Evolutionary conservation across 1,139 yeast genomes (phyloP).

Genomic region (Barnettozyma hawaiiensis): DNA sequence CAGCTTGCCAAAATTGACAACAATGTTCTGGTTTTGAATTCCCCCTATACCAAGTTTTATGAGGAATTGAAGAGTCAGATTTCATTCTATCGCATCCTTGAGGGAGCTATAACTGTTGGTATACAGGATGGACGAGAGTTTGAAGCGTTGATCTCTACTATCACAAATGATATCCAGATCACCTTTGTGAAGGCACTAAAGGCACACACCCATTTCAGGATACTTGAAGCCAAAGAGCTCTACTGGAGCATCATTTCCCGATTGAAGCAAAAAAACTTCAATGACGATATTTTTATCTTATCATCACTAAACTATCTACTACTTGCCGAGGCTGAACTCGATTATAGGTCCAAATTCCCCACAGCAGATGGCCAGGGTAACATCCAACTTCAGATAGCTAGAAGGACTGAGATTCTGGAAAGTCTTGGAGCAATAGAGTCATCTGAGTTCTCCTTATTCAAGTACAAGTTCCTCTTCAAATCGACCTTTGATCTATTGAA

Average conservation of each 20-base stretch:
- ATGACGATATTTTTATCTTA: conserved; percentile 16
- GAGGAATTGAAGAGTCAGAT: conserved; percentile 7
- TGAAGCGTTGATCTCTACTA: background rate
- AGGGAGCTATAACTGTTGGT: conserved; percentile 13
- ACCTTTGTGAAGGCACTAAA: conserved; percentile 8
- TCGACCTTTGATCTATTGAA: conserved; percentile 11
- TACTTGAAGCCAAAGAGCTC: conserved; percentile 6
- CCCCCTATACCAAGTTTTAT: background rate
- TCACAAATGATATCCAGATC: background rate
- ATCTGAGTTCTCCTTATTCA: conserved; percentile 5
- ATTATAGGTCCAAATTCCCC: conserved; percentile 7
- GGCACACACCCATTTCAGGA: conserved; percentile 13
- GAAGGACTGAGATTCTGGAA: conserved; percentile 1
- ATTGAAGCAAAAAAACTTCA: background rate
- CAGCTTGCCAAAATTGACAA: background rate
- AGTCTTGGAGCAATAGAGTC: conserved; percentile 8
- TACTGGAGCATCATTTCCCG: conserved; percentile 9
- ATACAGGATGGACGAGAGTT: conserved; percentile 1
- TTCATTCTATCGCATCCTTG: conserved; percentile 15
- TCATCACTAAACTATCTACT: conserved; percentile 13
- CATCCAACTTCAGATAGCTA: conserved; percentile 3
- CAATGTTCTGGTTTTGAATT: background rate
- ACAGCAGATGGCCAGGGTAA: background rate
- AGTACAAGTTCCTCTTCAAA: conserved; percentile 13
- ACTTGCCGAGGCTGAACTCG: conserved; percentile 16